Evolutionary conservation across 1,284 basidiomycete genomes (phyloP).

Genomic region (Taiwanofungus camphoratus): DNA sequence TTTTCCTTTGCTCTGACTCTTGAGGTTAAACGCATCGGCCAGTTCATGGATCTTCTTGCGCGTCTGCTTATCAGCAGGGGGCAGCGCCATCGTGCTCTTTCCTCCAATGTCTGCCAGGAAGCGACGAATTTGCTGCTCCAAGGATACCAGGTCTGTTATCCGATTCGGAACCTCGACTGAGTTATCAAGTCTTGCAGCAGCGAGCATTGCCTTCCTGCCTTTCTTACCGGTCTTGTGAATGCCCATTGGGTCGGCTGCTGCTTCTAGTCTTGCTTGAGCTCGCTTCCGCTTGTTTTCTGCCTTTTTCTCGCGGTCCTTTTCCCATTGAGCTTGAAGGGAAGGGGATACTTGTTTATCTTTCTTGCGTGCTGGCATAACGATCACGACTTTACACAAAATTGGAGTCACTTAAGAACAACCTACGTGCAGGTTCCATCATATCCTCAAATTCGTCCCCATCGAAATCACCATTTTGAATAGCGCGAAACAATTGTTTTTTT

Average conservation of each 20-base stretch:
- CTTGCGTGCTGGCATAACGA: slow-evolving; percentile 36
- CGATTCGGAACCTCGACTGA: slow-evolving; percentile 43
- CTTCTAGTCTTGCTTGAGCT: slow-evolving; percentile 47
- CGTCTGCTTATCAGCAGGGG: slow-evolving; percentile 69
- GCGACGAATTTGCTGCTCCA: slow-evolving; percentile 65
- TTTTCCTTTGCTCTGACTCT: slow-evolving; percentile 70
- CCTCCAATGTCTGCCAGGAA: slow-evolving; percentile 58
- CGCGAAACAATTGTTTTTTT: slow-evolving; percentile 55
- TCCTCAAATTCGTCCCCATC: slow-evolving; percentile 32
- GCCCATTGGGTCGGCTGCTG: slow-evolving; percentile 49
- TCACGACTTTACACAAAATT: too few species aligned
- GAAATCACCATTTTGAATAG: slow-evolving; percentile 59
- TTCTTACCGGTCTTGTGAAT: slow-evolving; percentile 62
- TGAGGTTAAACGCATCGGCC: slow-evolving; percentile 69
- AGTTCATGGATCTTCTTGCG: slow-evolving; percentile 75
- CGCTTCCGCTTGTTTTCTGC: slow-evolving; percentile 70
- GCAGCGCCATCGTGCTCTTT: slow-evolving; percentile 54
- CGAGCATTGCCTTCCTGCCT: slow-evolving; percentile 56
- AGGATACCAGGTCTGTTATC: slow-evolving; percentile 46
- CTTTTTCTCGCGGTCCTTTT: slow-evolving; percentile 77
- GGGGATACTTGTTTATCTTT: slow-evolving; percentile 58
- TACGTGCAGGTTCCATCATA: slow-evolving; percentile 24
- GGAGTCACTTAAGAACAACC: slow-evolving; percentile 10
- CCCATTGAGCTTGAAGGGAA: slow-evolving; percentile 72
- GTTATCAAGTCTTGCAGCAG: slow-evolving; percentile 44